These are phyloP conservation scores for Podospora bellae-mahoneyi DNA, from an alignment of 495 filamentous ascomycete genomes.

Conservation along the genomic window DNA sequence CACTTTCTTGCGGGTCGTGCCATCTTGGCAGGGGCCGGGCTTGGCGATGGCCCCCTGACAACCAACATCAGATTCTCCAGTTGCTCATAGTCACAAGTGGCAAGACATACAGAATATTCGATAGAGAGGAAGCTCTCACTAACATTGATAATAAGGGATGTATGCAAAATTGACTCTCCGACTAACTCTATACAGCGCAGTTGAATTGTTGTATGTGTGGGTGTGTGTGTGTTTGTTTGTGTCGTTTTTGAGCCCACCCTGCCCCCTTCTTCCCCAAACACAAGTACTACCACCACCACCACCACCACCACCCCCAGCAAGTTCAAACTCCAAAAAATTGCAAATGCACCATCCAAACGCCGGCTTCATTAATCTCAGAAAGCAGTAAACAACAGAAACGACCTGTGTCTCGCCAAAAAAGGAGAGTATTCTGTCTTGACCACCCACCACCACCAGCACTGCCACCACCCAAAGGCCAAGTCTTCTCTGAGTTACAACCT, in stretches of 20 bases:
- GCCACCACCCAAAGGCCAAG: not conserved
- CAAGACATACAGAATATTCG: not conserved
- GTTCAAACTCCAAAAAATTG: not conserved
- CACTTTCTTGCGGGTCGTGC: constrained; percentile 14
- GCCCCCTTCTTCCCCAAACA: constrained; percentile 12
- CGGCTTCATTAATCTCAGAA: constrained; percentile 14
- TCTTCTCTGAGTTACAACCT: not conserved
- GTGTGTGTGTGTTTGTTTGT: constrained; percentile 10
- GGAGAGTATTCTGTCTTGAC: not conserved
- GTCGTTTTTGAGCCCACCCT: not conserved
- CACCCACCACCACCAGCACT: constrained; percentile 1
- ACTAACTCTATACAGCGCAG: not conserved
- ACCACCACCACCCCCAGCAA: constrained; percentile 1
- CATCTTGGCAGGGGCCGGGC: constrained; percentile 1
- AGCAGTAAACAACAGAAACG: constrained; percentile 6
- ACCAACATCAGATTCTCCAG: not conserved
- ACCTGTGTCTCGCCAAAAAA: not conserved
- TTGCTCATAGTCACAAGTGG: not conserved
- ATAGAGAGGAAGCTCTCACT: constrained; percentile 4
- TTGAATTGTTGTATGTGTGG: not conserved
- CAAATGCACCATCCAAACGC: constrained; percentile 20
- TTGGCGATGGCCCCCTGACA: not conserved
- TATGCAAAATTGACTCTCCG: constrained; percentile 18
- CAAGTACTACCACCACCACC: constrained; percentile 3
- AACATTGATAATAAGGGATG: constrained; percentile 13